A percentile compares a stretch with the other conserved stretches of the same genome.
These are phyloP conservation scores for Globisporangium paddicum DNA, from an alignment of 352 stramenopile species.

Conservation along the genomic window DNA sequence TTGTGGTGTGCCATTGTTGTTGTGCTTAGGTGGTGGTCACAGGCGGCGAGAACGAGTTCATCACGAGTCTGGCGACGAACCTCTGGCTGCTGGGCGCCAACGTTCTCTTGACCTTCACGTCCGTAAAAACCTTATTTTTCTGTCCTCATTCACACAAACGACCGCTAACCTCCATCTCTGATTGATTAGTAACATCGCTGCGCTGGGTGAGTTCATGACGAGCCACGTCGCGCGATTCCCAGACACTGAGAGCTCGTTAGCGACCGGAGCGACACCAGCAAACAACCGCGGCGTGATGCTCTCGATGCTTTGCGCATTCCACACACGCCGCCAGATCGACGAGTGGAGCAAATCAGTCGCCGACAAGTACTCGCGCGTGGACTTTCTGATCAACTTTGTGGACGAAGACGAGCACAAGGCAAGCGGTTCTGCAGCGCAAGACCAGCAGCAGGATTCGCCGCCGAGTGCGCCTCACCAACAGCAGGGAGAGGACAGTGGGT, in stretches of 20 bases:
- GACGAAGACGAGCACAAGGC: slow-evolving; percentile 18
- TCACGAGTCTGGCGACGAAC: slow-evolving; percentile 46
- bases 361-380: slow-evolving; percentile 53
- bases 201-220: slow-evolving; percentile 48
- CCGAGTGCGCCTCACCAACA: background rate
- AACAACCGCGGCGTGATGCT: slow-evolving; percentile 46
- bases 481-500: background rate
- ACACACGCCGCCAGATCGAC: slow-evolving; percentile 40
- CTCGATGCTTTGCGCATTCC: slow-evolving; percentile 43
- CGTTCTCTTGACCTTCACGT: slow-evolving; percentile 64
- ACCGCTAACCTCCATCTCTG: background rate
- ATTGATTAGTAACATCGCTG: slow-evolving; percentile 26
- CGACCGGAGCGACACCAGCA: slow-evolving; percentile 14
- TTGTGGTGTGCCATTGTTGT: background rate
- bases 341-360: slow-evolving; percentile 56
- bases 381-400: slow-evolving; percentile 66
- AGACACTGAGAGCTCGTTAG: slow-evolving; percentile 15
- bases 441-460: background rate
- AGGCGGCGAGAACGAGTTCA: slow-evolving; percentile 42
- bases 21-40: slow-evolving; percentile 52
- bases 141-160: no score
- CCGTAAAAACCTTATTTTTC: slow-evolving; percentile 10
- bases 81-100: slow-evolving; percentile 65
- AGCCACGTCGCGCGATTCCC: slow-evolving; percentile 51
- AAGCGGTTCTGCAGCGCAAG: background rate